Percentiles rank a stretch among this genome's conserved stretches.
Evolutionary conservation across 768 basidiomycete genomes (phyloP).

Genomic region (Heimioporus sp.): DNA sequence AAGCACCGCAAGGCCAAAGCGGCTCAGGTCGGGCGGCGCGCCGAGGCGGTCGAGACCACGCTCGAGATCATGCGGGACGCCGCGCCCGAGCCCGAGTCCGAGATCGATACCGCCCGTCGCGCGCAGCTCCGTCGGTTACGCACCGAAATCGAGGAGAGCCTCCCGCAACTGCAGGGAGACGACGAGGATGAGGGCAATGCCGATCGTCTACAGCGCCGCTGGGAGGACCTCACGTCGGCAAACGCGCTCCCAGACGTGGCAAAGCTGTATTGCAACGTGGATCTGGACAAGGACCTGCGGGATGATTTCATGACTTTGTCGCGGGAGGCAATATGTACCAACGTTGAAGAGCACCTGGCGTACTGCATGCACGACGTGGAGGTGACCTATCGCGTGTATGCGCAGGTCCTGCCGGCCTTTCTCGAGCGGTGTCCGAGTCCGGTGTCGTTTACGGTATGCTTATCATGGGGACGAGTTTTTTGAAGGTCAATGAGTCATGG

Average conservation of each 20-base stretch:
- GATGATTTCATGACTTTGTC: slow-evolving; percentile 72
- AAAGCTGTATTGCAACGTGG: slow-evolving; percentile 80
- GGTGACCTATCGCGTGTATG: slow-evolving; percentile 81
- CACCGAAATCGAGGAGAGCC: slow-evolving; percentile 39
- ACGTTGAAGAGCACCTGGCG: slow-evolving; percentile 68
- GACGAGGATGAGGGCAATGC: slow-evolving; percentile 40
- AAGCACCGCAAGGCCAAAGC: slow-evolving; percentile 75
- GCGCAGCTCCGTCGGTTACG: slow-evolving; percentile 40
- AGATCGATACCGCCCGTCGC: slow-evolving; percentile 37
- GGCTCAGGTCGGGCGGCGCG: slow-evolving; percentile 49
- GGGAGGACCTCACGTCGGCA: slow-evolving; percentile 91
- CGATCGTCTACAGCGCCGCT: slow-evolving; percentile 54
- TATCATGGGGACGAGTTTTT: slow-evolving; percentile 88
- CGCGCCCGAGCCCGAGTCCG: slow-evolving; percentile 34
- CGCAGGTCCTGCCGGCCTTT: slow-evolving; percentile 77
- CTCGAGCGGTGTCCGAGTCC: slow-evolving; percentile 84
- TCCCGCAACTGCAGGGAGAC: slow-evolving; percentile 35
- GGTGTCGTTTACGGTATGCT: slow-evolving; percentile 90
- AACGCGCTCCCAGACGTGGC: slow-evolving; percentile 94
- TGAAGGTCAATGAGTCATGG: slow-evolving; percentile 91
- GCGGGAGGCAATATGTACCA: slow-evolving; percentile 60
- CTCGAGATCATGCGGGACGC: slow-evolving; percentile 48
- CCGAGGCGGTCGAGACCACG: slow-evolving; percentile 65
- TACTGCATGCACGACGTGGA: slow-evolving; percentile 88
- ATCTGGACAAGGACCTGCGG: slow-evolving; percentile 74